Percentiles rank a stretch among this genome's conserved stretches.
These are phyloP conservation scores for Lophiotrema nucula DNA, from an alignment of 495 filamentous ascomycete genomes.

Conservation along the genomic window DNA sequence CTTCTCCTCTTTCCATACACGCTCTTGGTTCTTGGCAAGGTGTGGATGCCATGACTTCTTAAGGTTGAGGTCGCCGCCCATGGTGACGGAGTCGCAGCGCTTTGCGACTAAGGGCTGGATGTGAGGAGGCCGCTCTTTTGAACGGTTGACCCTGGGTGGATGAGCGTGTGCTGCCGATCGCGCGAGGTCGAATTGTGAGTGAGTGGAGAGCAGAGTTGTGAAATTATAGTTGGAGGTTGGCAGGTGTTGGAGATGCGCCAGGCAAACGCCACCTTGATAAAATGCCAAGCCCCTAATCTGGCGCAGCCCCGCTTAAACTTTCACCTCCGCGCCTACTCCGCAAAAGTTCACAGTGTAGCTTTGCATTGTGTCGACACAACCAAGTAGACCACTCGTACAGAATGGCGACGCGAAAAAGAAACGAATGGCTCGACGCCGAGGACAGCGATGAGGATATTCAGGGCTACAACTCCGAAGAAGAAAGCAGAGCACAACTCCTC, in stretches of 20 bases:
- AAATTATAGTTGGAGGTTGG: neutral
- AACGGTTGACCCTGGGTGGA: no score
- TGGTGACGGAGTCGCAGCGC: conserved; percentile 41
- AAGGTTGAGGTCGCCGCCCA: conserved; percentile 37
- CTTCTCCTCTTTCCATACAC: conserved; percentile 76
- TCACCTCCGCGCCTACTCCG: neutral
- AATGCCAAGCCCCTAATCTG: neutral
- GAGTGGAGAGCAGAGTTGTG: neutral
- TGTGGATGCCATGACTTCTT: conserved; percentile 96
- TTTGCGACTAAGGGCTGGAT: neutral
- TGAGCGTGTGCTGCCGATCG: no score
- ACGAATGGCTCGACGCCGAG: conserved; percentile 71
- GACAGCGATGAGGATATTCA: conserved; percentile 59
- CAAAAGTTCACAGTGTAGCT: no score
- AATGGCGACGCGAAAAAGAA: conserved; percentile 69
- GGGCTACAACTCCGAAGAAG: conserved; percentile 70
- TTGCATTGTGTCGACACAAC: no score
- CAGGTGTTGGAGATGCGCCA: neutral
- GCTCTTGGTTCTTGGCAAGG: conserved; percentile 61
- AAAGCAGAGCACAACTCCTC: conserved; percentile 55
- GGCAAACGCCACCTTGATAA: neutral
- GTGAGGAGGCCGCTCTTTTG: no score
- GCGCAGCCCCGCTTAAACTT: neutral
- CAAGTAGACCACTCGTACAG: neutral
- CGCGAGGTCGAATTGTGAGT: no score